A percentile compares a stretch with the other conserved stretches of the same genome.
Conservation (phyloP, 495 filamentous ascomycete species). For the Daldinia bambusicola region DNA sequence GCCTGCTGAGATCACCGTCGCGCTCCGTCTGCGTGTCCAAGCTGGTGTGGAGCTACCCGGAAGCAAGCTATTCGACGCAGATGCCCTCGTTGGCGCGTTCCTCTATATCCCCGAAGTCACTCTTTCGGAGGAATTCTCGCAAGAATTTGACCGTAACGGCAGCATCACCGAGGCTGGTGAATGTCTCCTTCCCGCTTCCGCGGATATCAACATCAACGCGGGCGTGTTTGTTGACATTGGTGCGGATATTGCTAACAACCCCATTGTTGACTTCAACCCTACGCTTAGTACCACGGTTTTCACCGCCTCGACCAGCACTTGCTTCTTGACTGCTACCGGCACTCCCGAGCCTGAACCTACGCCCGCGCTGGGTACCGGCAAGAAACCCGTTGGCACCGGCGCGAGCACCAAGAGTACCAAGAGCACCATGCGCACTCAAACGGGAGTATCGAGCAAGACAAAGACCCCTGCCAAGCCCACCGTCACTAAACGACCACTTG, state of each 20-base stretch:
- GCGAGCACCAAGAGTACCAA: background rate
- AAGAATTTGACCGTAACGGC: slow-evolving; percentile 13
- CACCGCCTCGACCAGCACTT: slow-evolving; percentile 47
- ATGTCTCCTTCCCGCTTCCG: slow-evolving; percentile 43
- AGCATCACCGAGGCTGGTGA: slow-evolving; percentile 20
- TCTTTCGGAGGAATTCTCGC: slow-evolving; percentile 32
- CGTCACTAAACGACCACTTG: background rate
- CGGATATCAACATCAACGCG: slow-evolving; percentile 47
- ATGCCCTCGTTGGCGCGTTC: slow-evolving; percentile 44
- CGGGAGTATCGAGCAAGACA: background rate
- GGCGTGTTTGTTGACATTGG: slow-evolving; percentile 48
- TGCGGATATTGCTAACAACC: slow-evolving; percentile 32
- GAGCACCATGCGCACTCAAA: background rate
- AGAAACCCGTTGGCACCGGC: slow-evolving; percentile 1
- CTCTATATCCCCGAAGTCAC: slow-evolving; percentile 45
- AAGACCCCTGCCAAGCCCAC: background rate
- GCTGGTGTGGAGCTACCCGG: slow-evolving; percentile 40
- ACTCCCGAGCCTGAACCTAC: background rate
- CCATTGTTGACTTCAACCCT: slow-evolving; percentile 33
- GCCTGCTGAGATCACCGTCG: slow-evolving; percentile 45
- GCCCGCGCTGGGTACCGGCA: slow-evolving; percentile 1
- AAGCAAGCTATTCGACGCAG: slow-evolving; percentile 37
- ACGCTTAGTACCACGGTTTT: slow-evolving; percentile 47
- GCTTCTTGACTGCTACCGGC: slow-evolving; percentile 34
- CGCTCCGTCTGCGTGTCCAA: slow-evolving; percentile 43